A percentile compares a stretch with the other conserved stretches of the same genome.
These are phyloP conservation scores for Begonia masoniana DNA, from an alignment of 306 rosid genomes.

Conservation along the genomic window DNA sequence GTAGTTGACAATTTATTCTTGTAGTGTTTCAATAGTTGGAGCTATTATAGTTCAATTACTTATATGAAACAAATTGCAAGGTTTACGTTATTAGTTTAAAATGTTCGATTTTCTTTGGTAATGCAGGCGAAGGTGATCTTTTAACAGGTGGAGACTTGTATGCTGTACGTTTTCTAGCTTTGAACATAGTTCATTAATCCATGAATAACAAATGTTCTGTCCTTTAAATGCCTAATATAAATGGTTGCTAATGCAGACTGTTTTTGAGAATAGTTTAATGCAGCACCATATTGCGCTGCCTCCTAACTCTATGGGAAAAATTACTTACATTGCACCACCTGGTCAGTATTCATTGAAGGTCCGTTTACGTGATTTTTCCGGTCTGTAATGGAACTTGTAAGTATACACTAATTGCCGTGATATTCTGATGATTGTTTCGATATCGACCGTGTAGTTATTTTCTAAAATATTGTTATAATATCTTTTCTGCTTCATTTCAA, in stretches of 20 bases:
- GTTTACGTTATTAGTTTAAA: neutral
- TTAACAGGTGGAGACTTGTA: slow-evolving; percentile 93
- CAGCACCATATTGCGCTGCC: slow-evolving; percentile 86
- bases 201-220: neutral
- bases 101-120: slow-evolving; percentile 2
- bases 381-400: too few relatives aligned
- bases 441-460: neutral
- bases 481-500: too few relatives aligned
- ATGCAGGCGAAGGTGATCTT: slow-evolving; percentile 85
- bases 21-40: too few relatives aligned
- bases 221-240: slow-evolving; percentile 6
- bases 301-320: slow-evolving; percentile 96
- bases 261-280: slow-evolving; percentile 86
- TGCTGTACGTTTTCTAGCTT: slow-evolving; percentile 52
- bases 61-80: too few relatives aligned
- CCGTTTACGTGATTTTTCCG: too few relatives aligned
- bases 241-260: slow-evolving; percentile 46
- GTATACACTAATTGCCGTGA: neutral
- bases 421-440: neutral
- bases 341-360: slow-evolving; percentile 97
- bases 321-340: slow-evolving; percentile 73
- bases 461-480: too few relatives aligned
- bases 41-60: too few relatives aligned
- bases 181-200: neutral
- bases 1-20: slow-evolving; percentile 16